Percentiles rank a stretch among this genome's conserved stretches.
Evolutionary conservation across 306 rosid species (phyloP).

Genomic region (Cicer arietinum): DNA sequence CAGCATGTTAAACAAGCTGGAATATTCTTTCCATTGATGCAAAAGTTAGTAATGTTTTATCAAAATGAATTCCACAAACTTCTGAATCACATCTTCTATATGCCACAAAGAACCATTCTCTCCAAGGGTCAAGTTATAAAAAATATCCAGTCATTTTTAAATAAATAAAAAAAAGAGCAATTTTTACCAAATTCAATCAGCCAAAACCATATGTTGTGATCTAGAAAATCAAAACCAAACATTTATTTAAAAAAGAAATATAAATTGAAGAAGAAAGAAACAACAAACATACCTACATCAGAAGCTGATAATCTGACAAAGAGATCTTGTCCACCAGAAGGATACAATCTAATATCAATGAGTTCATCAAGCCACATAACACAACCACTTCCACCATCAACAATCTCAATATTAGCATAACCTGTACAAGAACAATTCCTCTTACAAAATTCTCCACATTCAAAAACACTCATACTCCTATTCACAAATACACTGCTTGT

Average conservation of each 20-base stretch:
- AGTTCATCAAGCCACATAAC: constrained; percentile 66
- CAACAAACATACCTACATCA: constrained; percentile 61
- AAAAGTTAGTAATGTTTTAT: neutral
- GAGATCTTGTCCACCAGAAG: constrained; percentile 60
- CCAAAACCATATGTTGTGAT: constrained; percentile 7
- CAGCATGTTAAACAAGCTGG: neutral
- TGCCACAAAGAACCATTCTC: constrained; percentile 2
- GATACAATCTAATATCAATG: constrained; percentile 54
- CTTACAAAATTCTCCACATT: constrained; percentile 55
- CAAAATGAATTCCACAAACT: neutral
- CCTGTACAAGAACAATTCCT: constrained; percentile 71
- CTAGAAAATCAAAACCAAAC: constrained; percentile 18
- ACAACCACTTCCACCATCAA: constrained; percentile 69
- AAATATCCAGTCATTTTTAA: neutral
- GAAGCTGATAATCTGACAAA: constrained; percentile 73
- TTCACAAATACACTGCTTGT: constrained; percentile 56
- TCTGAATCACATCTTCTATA: neutral
- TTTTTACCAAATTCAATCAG: neutral
- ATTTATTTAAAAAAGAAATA: neutral
- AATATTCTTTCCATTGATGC: constrained; percentile 16
- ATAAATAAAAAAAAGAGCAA: neutral
- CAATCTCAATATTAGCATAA: constrained; percentile 54
- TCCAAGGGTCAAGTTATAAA: neutral
- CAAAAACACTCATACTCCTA: constrained; percentile 45
- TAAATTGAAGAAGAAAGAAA: neutral